phyloP scores from a whole-genome alignment of 768 basidiomycete species.

The Auricularia heimuer region DNA sequence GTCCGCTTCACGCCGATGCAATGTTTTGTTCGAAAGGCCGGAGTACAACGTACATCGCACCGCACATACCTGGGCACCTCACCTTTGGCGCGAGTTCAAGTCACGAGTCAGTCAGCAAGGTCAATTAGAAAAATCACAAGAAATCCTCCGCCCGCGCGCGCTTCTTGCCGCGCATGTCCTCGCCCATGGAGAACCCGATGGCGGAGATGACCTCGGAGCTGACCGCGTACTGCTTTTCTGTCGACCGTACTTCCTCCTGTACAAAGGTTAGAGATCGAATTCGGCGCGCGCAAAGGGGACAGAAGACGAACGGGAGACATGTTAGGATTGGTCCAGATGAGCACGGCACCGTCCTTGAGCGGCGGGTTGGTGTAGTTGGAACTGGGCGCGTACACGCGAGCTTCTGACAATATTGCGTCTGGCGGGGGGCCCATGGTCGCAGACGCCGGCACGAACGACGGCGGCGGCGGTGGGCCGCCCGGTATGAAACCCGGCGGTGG shows the following conservation, averaged over 20 bases:
- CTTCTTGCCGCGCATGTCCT: slow-evolving; percentile 72
- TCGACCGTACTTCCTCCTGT: slow-evolving; percentile 71
- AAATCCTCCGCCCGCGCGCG: slow-evolving; percentile 82
- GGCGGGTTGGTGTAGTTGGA: slow-evolving; percentile 53
- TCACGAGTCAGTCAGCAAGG: too few species aligned
- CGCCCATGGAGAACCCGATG: slow-evolving; percentile 21
- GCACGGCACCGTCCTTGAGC: slow-evolving; percentile 64
- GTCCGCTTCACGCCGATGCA: background rate
- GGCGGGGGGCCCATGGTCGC: slow-evolving; percentile 12
- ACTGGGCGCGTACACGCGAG: slow-evolving; percentile 39
- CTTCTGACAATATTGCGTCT: slow-evolving; percentile 7
- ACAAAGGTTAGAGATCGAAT: background rate
- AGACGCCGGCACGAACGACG: background rate
- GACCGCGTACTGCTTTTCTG: background rate
- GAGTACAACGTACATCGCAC: too few species aligned
- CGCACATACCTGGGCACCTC: too few species aligned
- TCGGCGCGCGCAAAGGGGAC: background rate
- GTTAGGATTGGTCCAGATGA: slow-evolving; percentile 70
- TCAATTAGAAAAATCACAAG: slow-evolving; percentile 28
- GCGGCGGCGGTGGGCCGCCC: slow-evolving; percentile 17
- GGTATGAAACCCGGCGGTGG: slow-evolving; percentile 13
- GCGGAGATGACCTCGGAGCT: background rate
- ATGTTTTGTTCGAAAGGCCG: background rate
- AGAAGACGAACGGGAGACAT: slow-evolving; percentile 58
- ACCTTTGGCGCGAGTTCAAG: too few species aligned